A percentile compares a stretch with the other conserved stretches of the same genome.
Conservation (phyloP, 306 rosid species). For the Cucurbita maxima region DNA sequence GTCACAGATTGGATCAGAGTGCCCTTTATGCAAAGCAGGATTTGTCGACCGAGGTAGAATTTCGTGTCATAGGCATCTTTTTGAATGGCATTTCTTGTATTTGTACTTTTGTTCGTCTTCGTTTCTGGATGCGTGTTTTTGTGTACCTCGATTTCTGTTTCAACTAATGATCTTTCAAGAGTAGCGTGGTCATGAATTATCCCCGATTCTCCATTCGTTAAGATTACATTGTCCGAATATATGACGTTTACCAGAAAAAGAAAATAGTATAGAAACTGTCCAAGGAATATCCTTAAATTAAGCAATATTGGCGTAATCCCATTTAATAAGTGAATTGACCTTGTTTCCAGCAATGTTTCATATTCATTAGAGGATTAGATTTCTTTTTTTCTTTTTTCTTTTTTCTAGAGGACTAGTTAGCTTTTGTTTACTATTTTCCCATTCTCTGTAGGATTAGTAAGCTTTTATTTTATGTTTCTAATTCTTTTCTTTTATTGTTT, state of each 20-base stretch:
- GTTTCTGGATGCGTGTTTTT: background rate
- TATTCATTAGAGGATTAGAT: too few relatives aligned
- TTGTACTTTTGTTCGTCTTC: background rate
- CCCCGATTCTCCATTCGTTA: background rate
- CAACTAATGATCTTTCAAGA: background rate
- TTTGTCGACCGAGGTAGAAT: constrained; percentile 26
- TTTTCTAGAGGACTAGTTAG: too few relatives aligned
- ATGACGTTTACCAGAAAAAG: background rate
- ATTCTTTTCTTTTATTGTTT: too few relatives aligned
- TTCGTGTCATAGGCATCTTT: background rate
- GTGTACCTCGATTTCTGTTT: background rate
- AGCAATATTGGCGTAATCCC: too few relatives aligned
- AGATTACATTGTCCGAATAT: background rate
- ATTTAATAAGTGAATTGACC: too few relatives aligned
- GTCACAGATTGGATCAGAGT: constrained; percentile 21
- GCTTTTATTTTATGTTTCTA: too few relatives aligned
- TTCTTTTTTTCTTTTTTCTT: too few relatives aligned
- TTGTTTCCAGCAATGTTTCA: too few relatives aligned
- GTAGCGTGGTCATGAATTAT: background rate
- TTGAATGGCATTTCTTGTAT: background rate
- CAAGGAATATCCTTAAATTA: too few relatives aligned
- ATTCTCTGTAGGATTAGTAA: too few relatives aligned
- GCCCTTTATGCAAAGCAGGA: constrained; percentile 47
- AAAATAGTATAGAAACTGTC: too few relatives aligned
- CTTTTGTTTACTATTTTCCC: too few relatives aligned